phyloP scores from a whole-genome alignment of 805 yeast species.

The Nakazawaea wyomingensis region DNA sequence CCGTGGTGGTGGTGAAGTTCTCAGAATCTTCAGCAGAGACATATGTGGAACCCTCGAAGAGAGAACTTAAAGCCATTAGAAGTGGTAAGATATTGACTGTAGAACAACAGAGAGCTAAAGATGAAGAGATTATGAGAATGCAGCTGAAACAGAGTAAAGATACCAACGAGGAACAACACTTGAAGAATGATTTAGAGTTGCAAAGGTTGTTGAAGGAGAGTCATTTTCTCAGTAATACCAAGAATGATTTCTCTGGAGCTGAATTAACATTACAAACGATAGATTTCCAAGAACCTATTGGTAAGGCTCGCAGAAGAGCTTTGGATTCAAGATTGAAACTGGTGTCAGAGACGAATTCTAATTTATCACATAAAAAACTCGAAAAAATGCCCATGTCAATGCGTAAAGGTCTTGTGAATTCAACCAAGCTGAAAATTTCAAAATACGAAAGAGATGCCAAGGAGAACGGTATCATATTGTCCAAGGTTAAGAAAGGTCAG shows the following conservation, averaged over 20 bases:
- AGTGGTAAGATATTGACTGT: conserved; percentile 59
- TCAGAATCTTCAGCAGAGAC: conserved; percentile 26
- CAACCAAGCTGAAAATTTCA: conserved; percentile 45
- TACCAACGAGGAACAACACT: conserved; percentile 42
- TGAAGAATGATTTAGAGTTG: conserved; percentile 66
- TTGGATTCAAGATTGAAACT: conserved; percentile 52
- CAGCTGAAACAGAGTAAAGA: conserved; percentile 22
- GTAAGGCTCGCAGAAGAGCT: conserved; percentile 64
- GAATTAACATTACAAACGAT: conserved; percentile 59
- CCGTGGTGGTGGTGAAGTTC: conserved; percentile 46
- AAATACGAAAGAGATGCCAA: conserved; percentile 72
- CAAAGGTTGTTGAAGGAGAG: conserved; percentile 70
- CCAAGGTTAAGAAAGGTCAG: conserved; percentile 64
- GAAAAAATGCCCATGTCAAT: conserved; percentile 87
- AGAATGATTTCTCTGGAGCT: conserved; percentile 51
- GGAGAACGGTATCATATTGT: conserved; percentile 86
- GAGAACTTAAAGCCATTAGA: conserved; percentile 47
- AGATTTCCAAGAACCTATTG: conserved; percentile 57
- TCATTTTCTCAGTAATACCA: conserved; percentile 47
- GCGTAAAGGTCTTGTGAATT: conserved; percentile 75
- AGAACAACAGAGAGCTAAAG: conserved; percentile 18
- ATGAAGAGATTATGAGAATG: conserved; percentile 24
- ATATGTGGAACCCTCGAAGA: conserved; percentile 31
- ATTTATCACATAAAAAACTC: conserved; percentile 29
- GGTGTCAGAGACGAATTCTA: conserved; percentile 39